These are phyloP conservation scores for Rhodotorula sp. DNA, from an alignment of 1,284 basidiomycete genomes.

Conservation along the genomic window DNA sequence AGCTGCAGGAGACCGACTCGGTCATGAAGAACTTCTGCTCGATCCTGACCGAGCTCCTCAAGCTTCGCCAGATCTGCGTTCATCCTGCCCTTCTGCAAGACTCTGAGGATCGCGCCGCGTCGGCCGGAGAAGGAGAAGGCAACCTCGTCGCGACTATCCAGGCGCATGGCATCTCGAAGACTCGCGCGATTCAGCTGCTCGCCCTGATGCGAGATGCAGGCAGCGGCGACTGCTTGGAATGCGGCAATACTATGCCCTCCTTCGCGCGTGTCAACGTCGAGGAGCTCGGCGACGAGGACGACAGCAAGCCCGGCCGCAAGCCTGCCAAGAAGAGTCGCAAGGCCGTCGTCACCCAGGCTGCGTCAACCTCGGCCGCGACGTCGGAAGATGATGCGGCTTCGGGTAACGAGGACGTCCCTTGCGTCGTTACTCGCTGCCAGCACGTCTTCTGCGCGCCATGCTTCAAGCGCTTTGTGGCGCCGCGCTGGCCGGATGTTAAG, in stretches of 20 bases:
- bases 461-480: slow-evolving; percentile 58
- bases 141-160: slow-evolving; percentile 63
- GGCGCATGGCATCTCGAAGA: slow-evolving; percentile 73
- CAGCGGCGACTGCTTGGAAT: slow-evolving; percentile 77
- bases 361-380: slow-evolving; percentile 49
- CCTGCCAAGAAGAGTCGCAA: slow-evolving; percentile 52
- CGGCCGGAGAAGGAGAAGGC: slow-evolving; percentile 53
- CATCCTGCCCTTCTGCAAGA: slow-evolving; percentile 84
- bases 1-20: slow-evolving; percentile 79
- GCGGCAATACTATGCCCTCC: slow-evolving; percentile 66
- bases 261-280: slow-evolving; percentile 44
- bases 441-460: slow-evolving; percentile 90
- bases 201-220: slow-evolving; percentile 76
- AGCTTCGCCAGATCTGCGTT: slow-evolving; percentile 94
- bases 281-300: slow-evolving; percentile 54
- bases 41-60: slow-evolving; percentile 90
- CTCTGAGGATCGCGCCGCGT: slow-evolving; percentile 42
- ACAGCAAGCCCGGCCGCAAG: slow-evolving; percentile 40
- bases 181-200: slow-evolving; percentile 75
- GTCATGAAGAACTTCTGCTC: slow-evolving; percentile 98
- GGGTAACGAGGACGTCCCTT: slow-evolving; percentile 56
- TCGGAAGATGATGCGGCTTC: slow-evolving; percentile 56
- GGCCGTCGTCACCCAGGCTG: slow-evolving; percentile 49
- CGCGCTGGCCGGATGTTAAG: slow-evolving; percentile 61
- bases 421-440: slow-evolving; percentile 84